Evolutionary conservation across 768 basidiomycete species (phyloP).

Genomic region (Boletus pseudopeckii): DNA sequence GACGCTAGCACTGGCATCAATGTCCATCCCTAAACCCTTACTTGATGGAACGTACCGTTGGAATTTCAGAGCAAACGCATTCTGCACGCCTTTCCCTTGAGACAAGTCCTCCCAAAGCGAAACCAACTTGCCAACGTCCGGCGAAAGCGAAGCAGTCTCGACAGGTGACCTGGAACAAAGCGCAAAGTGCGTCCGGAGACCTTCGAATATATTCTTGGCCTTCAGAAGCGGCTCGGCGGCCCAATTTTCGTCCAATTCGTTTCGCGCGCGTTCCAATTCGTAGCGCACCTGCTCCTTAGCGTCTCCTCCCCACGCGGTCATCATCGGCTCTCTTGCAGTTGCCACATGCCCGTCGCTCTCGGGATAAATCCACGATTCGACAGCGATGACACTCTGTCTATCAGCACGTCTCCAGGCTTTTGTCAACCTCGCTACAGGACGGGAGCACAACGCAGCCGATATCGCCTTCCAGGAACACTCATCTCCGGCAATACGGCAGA

Average conservation of each 20-base stretch:
- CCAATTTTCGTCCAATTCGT: constrained; percentile 44
- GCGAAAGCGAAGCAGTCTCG: constrained; percentile 38
- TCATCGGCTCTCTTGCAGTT: constrained; percentile 38
- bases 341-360: constrained; percentile 32
- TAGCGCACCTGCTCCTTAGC: constrained; percentile 44
- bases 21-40: not conserved
- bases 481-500: constrained; percentile 69
- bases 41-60: constrained; percentile 46
- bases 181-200: constrained; percentile 46
- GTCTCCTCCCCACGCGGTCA: constrained; percentile 72
- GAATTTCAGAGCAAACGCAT: constrained; percentile 51
- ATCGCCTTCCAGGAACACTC: constrained; percentile 80
- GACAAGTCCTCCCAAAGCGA: constrained; percentile 55
- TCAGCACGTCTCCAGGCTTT: constrained; percentile 82
- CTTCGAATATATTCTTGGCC: constrained; percentile 50
- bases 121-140: constrained; percentile 49
- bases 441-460: constrained; percentile 62
- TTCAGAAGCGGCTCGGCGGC: constrained; percentile 38
- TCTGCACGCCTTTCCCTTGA: constrained; percentile 37
- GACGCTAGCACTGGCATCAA: constrained; percentile 39
- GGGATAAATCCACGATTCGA: constrained; percentile 67
- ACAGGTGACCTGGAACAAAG: constrained; percentile 45
- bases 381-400: constrained; percentile 47
- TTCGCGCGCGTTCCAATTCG: constrained; percentile 45
- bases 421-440: constrained; percentile 71